phyloP scores from a whole-genome alignment of 441 rosid species.

The Adansonia madagascariensis region DNA sequence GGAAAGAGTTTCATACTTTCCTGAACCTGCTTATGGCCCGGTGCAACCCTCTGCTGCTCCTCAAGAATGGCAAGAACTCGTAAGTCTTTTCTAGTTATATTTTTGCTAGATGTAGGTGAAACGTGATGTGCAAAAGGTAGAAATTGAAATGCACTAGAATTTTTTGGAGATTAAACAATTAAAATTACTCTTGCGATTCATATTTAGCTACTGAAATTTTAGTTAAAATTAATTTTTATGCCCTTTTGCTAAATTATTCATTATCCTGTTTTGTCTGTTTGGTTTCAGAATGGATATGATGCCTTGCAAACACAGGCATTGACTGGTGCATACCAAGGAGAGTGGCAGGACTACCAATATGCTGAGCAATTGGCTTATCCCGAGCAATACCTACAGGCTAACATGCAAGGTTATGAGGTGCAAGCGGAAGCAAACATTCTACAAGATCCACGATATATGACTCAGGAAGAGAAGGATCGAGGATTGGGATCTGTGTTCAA shows the following conservation, averaged over 20 bases:
- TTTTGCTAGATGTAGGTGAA: not conserved
- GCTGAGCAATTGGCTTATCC: conserved; percentile 79
- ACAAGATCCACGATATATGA: conserved; percentile 86
- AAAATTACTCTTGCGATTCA: not conserved
- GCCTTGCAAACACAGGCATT: conserved; percentile 71
- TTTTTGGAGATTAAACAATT: not conserved
- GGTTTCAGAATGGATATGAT: conserved; percentile 75
- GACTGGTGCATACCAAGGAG: conserved; percentile 76
- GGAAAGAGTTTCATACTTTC: conserved; percentile 72
- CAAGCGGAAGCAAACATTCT: conserved; percentile 49
- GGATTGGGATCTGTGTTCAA: conserved; percentile 97
- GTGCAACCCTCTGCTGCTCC: conserved; percentile 69
- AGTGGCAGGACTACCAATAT: conserved; percentile 91
- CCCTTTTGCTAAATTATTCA: conserved; percentile 9
- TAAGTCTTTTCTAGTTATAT: conserved; percentile 35
- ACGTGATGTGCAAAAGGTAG: not conserved
- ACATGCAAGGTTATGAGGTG: conserved; percentile 62
- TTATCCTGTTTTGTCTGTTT: conserved; percentile 13
- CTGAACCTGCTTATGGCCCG: conserved; percentile 78
- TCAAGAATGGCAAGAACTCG: conserved; percentile 84
- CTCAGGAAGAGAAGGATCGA: conserved; percentile 96
- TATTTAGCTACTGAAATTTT: not conserved
- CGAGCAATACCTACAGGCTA: conserved; percentile 77
- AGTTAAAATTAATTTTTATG: not conserved
- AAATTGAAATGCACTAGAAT: not conserved